Conservation (phyloP, 495 filamentous ascomycete genomes). For the Penicillium taxi region DNA sequence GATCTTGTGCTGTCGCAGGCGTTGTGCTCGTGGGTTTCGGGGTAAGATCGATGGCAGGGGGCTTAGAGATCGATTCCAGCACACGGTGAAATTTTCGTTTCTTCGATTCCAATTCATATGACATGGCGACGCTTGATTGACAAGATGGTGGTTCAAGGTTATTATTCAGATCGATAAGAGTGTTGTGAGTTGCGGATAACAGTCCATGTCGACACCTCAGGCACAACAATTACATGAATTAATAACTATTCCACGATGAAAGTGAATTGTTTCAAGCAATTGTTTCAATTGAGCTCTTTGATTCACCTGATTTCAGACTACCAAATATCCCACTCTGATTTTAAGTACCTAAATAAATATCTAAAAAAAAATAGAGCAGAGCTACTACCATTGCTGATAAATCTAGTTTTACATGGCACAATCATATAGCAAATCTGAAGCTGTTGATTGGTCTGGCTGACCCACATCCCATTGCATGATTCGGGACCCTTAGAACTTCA, state of each 20-base stretch:
- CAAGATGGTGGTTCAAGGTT: constrained; percentile 3
- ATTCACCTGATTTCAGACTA: no score
- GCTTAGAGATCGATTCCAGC: constrained; percentile 46
- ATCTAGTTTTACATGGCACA: no score
- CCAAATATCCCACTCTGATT: no score
- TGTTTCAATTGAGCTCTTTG: no score
- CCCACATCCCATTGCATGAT: constrained; percentile 13
- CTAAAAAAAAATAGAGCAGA: no score
- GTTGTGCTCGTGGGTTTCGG: constrained; percentile 12
- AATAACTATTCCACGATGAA: no score
- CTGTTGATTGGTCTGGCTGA: constrained; percentile 20
- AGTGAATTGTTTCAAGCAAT: no score
- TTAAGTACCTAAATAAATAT: no score
- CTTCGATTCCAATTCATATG: constrained; percentile 46
- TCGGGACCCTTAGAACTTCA: no score
- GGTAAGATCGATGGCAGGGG: constrained; percentile 12
- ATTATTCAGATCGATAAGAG: constrained; percentile 6
- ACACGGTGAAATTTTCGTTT: constrained; percentile 51
- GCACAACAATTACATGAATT: no score
- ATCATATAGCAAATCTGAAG: constrained; percentile 19
- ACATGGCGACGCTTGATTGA: constrained; percentile 26
- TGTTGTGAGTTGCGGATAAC: constrained; percentile 5
- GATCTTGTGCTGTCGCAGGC: constrained; percentile 20
- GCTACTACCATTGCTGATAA: no score
- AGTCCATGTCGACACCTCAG: constrained; percentile 14